Evolutionary conservation across 208 protist species (phyloP).

Genomic region (Leishmania gerbilli): DNA sequence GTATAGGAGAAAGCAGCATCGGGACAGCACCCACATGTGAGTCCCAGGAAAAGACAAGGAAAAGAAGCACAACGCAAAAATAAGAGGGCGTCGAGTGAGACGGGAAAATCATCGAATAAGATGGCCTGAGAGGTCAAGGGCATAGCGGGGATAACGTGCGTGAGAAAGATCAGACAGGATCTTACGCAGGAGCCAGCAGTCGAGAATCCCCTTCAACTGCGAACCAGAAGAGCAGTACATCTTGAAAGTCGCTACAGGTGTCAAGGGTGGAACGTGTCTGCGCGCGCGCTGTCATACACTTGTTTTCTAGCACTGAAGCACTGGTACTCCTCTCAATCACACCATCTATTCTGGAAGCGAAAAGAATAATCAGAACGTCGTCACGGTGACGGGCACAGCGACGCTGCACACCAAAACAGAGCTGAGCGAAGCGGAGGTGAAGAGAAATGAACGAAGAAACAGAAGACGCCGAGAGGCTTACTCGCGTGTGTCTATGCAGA

Average conservation of each 20-base stretch:
- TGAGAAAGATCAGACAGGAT: neutral
- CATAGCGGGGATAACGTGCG: neutral
- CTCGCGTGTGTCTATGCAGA: neutral
- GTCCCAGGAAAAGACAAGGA: neutral
- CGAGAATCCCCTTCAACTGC: neutral
- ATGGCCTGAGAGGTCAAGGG: slow-evolving; percentile 2
- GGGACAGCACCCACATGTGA: neutral
- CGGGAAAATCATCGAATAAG: neutral
- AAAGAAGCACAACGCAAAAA: neutral
- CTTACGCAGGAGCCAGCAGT: neutral
- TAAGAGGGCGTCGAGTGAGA: neutral
- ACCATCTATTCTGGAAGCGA: neutral
- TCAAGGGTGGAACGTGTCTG: neutral
- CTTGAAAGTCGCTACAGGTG: neutral
- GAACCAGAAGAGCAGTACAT: neutral
- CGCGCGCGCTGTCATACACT: neutral
- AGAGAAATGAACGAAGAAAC: neutral
- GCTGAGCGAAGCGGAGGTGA: slow-evolving; percentile 4
- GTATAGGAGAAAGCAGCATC: neutral
- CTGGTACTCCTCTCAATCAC: neutral
- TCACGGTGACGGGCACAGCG: neutral
- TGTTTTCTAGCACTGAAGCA: neutral
- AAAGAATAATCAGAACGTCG: neutral
- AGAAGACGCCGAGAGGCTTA: neutral
- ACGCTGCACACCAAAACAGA: slow-evolving; percentile 1